Evolutionary conservation across 75 land plant species (phyloP).

Genomic region (Isoetes taiwanensis): DNA sequence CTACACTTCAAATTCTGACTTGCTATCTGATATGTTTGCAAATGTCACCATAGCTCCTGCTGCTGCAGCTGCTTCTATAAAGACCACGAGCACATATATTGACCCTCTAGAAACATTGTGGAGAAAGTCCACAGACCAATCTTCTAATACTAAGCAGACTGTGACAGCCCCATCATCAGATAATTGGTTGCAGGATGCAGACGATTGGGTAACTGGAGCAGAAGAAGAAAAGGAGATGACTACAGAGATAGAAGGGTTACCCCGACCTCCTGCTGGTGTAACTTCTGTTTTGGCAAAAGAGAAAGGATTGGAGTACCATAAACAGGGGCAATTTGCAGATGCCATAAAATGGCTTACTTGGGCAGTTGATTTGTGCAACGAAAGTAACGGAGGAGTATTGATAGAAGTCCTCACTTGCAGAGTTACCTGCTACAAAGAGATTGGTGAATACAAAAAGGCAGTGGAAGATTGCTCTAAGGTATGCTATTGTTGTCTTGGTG

Average conservation of each 20-base stretch:
- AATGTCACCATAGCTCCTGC: conserved; percentile 21
- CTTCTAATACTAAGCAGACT: neutral
- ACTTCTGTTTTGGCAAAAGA: conserved; percentile 42
- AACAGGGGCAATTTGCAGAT: conserved; percentile 91
- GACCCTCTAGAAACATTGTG: too few relatives aligned
- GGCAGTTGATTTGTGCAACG: conserved; percentile 61
- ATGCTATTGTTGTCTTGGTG: neutral
- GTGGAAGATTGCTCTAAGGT: conserved; percentile 89
- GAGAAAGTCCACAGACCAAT: neutral
- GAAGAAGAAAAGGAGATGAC: conserved; percentile 26
- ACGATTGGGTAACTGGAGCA: conserved; percentile 61
- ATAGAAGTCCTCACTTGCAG: conserved; percentile 53
- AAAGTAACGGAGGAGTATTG: conserved; percentile 24
- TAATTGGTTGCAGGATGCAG: conserved; percentile 19
- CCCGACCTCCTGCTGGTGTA: conserved; percentile 84
- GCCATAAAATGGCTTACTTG: conserved; percentile 97
- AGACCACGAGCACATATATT: too few relatives aligned
- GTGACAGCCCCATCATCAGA: conserved; percentile 7
- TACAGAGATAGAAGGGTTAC: conserved; percentile 81
- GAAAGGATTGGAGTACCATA: conserved; percentile 71
- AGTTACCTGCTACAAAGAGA: conserved; percentile 87
- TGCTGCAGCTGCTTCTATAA: conserved; percentile 8
- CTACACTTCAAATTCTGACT: conserved; percentile 21
- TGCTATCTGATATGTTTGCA: conserved; percentile 41
- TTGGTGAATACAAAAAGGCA: conserved; percentile 96